Percentiles rank a stretch among this genome's conserved stretches.
Conservation (phyloP, 345 rosid genomes). For the Pistacia atlantica region DNA sequence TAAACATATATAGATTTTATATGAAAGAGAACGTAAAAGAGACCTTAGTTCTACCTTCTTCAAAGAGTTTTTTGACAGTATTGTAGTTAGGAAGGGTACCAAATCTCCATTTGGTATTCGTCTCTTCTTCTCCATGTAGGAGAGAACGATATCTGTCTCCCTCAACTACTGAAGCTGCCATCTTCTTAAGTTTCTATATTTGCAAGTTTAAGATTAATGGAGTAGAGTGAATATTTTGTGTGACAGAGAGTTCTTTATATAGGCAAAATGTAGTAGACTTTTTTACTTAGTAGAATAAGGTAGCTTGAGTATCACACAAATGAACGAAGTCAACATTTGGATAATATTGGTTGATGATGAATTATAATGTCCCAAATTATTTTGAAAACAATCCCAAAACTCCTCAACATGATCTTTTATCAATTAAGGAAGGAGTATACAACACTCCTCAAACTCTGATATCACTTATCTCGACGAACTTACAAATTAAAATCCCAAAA, state of each 20-base stretch:
- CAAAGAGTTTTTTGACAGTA: constrained; percentile 59
- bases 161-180: constrained; percentile 26
- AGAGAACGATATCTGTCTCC: constrained; percentile 47
- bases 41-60: constrained; percentile 61
- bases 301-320: not conserved
- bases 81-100: constrained; percentile 60
- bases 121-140: constrained; percentile 55
- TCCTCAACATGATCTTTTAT: too few species aligned
- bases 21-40: too few species aligned
- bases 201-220: not conserved
- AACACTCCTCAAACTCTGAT: too few species aligned
- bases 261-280: not conserved
- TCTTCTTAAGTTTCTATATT: constrained; percentile 1
- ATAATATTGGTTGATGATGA: too few species aligned
- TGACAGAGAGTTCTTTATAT: not conserved
- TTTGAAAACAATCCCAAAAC: too few species aligned
- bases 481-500: too few species aligned
- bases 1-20: not conserved
- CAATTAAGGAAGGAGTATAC: too few species aligned
- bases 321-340: too few species aligned
- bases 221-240: not conserved
- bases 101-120: constrained; percentile 52
- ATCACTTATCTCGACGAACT: too few species aligned
- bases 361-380: too few species aligned
- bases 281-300: not conserved